These are phyloP conservation scores for Penicillium herquei DNA, from an alignment of 495 filamentous ascomycete genomes.

Conservation along the genomic window DNA sequence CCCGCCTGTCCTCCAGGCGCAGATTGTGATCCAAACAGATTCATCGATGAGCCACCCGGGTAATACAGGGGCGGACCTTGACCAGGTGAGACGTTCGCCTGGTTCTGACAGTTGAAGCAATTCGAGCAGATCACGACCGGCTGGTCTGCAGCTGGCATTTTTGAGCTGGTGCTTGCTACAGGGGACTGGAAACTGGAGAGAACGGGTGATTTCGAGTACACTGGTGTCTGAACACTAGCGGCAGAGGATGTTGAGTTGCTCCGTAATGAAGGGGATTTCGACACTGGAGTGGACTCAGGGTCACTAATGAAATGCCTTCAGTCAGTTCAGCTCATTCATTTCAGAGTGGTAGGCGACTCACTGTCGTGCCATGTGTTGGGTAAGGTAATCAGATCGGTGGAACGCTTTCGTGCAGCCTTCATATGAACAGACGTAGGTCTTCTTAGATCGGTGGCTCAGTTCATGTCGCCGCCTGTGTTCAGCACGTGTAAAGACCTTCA, in stretches of 20 bases:
- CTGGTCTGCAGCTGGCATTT: background rate
- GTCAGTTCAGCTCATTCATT: background rate
- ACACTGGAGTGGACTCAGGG: background rate
- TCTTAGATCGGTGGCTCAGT: conserved; percentile 72
- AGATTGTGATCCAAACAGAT: conserved; percentile 1
- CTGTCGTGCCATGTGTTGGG: conserved; percentile 81
- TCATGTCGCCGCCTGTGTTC: conserved; percentile 86
- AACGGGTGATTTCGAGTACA: background rate
- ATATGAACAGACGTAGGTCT: conserved; percentile 63
- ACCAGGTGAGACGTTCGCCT: background rate
- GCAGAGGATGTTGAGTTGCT: conserved; percentile 7
- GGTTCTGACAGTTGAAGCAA: conserved; percentile 3
- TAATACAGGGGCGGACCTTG: conserved; percentile 1
- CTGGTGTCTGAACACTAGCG: background rate
- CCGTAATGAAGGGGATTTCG: background rate
- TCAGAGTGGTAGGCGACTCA: conserved; percentile 39
- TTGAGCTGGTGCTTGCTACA: background rate
- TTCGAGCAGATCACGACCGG: background rate
- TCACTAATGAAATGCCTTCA: background rate
- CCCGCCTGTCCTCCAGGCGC: background rate
- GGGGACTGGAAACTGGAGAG: background rate
- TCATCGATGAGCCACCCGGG: background rate
- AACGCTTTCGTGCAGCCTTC: conserved; percentile 77
- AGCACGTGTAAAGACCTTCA: conserved; percentile 75
- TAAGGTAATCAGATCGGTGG: conserved; percentile 73